Evolutionary conservation across 306 rosid species (phyloP).

Genomic region (Abrus pulchellus): DNA sequence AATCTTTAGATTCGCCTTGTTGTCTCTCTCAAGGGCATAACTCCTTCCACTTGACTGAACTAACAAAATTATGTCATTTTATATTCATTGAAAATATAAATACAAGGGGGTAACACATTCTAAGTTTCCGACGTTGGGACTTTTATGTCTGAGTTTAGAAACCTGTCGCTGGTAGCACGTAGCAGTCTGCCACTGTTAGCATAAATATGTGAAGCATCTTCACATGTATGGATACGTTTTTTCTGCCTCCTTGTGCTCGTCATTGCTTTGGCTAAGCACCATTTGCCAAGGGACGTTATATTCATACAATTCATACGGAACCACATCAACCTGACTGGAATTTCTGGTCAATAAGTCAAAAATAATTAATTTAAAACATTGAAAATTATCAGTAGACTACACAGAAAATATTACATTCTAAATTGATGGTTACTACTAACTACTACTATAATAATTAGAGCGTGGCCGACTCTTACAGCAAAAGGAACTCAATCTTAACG

Average conservation of each 20-base stretch:
- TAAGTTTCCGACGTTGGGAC: background rate
- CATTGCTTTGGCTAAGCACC: slow-evolving; percentile 8
- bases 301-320: slow-evolving; percentile 38
- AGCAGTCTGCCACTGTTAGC: slow-evolving; percentile 12
- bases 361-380: slow-evolving; percentile 45
- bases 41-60: background rate
- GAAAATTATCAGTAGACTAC: slow-evolving; percentile 50
- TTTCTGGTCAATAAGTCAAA: slow-evolving; percentile 45
- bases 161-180: slow-evolving; percentile 11
- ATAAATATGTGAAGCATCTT: slow-evolving; percentile 31
- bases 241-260: background rate
- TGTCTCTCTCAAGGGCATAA: background rate
- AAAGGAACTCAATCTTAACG: slow-evolving; percentile 59
- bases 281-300: slow-evolving; percentile 27
- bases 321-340: slow-evolving; percentile 40
- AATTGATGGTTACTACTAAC: slow-evolving; percentile 40
- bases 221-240: slow-evolving; percentile 10
- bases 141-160: background rate
- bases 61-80: background rate
- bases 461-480: slow-evolving; percentile 43
- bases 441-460: slow-evolving; percentile 37
- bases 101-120: background rate
- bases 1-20: slow-evolving; percentile 1
- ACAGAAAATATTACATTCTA: slow-evolving; percentile 48
- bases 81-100: slow-evolving; percentile 4